Base-by-base conservation (phyloP, 352 stramenopile genomes). In the Globisporangium canariense region DNA sequence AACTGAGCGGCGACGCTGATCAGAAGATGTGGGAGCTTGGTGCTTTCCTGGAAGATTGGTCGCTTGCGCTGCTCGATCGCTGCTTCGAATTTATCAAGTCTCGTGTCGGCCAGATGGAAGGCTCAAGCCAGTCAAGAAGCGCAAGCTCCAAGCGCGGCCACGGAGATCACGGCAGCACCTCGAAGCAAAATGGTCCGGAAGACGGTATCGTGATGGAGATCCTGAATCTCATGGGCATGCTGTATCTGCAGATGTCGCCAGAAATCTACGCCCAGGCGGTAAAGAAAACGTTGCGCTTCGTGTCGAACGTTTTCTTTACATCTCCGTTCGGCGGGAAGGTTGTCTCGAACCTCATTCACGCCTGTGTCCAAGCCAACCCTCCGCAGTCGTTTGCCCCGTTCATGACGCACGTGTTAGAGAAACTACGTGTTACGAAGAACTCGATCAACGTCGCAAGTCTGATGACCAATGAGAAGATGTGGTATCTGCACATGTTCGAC, bases 41-140 rank as follows among this genome's bases (percentile, higher is more conserved):
- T 5, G 63, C 70, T 3, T 74, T 87, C 20, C 58, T 91, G 38
- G 83, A 93, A 65, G 79, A 88, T 41, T 93, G 83, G 83, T 66
- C 80, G 25, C 58, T 93, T 8, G 68, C 76, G 16, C 53, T 93
- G 22, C 46, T 93, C 14, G 79, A 90, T 63, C 74, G 83, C 0
- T 87, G 82, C 45, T 74, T 93, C 38, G 75, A 80, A 43, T 87
- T 93, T 53, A 80, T 89, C 62, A 75, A 80, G 40, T 77, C 81
- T 7, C 77, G 81, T 46, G 74, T 81, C 8, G 76, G 70, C 57
- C 68, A 76, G 14, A 71, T 62, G 2, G 71, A 78, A 28, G 65
- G 69, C 9, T 69, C 70, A 4, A 62, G 57, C 10, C 70, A 67
- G 5, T 57, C 51, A 40, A 65, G 60, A 34, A 62, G 62, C 58